Percentiles rank a stretch among this genome's conserved stretches.
Conservation (phyloP, 2,329 filamentous ascomycete genomes). For the Pseudohalonectria lignicola region DNA sequence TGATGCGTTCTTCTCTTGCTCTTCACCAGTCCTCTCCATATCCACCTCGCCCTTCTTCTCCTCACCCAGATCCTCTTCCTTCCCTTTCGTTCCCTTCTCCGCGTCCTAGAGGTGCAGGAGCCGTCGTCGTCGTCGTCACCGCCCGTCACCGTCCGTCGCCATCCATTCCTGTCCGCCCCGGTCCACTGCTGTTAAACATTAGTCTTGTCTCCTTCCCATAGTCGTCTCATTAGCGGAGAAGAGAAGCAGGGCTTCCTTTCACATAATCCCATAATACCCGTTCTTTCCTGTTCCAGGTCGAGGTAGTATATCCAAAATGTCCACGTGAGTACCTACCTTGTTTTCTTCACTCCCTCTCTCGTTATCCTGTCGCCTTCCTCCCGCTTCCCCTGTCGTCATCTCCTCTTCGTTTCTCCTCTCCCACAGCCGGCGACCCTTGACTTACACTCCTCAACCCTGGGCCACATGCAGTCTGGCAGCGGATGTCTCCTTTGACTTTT, state of each 20-base stretch:
- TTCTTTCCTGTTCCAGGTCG: constrained; percentile 6
- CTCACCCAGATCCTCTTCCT: constrained; percentile 10
- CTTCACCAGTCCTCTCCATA: constrained; percentile 15
- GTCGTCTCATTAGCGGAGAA: no score
- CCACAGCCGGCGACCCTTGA: no score
- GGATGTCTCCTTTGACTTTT: constrained; percentile 51
- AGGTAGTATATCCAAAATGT: constrained; percentile 22
- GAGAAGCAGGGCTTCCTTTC: no score
- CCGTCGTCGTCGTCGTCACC: no score
- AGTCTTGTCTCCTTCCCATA: no score
- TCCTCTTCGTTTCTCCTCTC: constrained; percentile 3
- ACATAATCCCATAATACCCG: no score
- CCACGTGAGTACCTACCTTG: constrained; percentile 25
- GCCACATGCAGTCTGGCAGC: constrained; percentile 54
- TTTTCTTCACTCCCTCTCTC: neutral
- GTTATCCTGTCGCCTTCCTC: neutral
- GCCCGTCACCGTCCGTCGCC: no score
- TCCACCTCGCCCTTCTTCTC: constrained; percentile 11
- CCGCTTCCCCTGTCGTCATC: no score
- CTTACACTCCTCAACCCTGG: no score
- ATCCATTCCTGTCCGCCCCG: constrained; percentile 6
- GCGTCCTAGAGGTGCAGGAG: no score
- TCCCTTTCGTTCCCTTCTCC: constrained; percentile 3
- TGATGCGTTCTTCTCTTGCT: constrained; percentile 9
- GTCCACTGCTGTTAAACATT: no score